Conservation (phyloP, 2,329 filamentous ascomycete species). For the Fusarium sp. region DNA sequence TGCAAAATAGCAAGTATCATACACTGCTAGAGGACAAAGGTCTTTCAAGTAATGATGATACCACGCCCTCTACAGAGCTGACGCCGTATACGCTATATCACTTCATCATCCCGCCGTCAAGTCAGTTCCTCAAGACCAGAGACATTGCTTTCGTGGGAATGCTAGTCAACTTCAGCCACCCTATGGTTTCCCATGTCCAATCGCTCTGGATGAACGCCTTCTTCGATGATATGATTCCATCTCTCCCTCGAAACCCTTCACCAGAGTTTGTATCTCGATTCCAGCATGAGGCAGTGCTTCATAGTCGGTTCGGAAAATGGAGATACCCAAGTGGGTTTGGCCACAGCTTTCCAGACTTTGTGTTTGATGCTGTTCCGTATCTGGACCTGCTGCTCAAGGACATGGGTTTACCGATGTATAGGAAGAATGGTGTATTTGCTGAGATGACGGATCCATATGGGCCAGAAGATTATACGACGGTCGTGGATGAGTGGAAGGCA, state of each 20-base stretch:
- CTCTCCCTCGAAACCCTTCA: slow-evolving; percentile 30
- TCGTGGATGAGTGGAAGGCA: slow-evolving; percentile 61
- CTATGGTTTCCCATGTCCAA: slow-evolving; percentile 55
- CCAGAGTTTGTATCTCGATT: slow-evolving; percentile 51
- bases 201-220: slow-evolving; percentile 73
- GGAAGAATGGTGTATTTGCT: slow-evolving; percentile 61
- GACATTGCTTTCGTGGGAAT: slow-evolving; percentile 57
- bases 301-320: slow-evolving; percentile 74
- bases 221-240: slow-evolving; percentile 51
- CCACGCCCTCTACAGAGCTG: slow-evolving; percentile 33
- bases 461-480: slow-evolving; percentile 62
- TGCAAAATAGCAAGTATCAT: slow-evolving; percentile 53
- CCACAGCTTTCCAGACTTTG: slow-evolving; percentile 70
- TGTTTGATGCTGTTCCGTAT: slow-evolving; percentile 80
- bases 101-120: slow-evolving; percentile 55
- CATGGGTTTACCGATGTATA: slow-evolving; percentile 64
- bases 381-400: slow-evolving; percentile 73
- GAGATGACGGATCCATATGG: slow-evolving; percentile 67
- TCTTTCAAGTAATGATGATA: slow-evolving; percentile 44
- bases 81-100: slow-evolving; percentile 53
- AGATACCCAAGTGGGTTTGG: slow-evolving; percentile 74
- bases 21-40: slow-evolving; percentile 53
- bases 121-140: slow-evolving; percentile 45
- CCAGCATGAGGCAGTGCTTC: slow-evolving; percentile 65
- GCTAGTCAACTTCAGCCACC: slow-evolving; percentile 53